Percentiles rank a stretch among this genome's conserved stretches.
Conservation (phyloP, 176 grass and related monocot species). For the Oryza glumipatula region DNA sequence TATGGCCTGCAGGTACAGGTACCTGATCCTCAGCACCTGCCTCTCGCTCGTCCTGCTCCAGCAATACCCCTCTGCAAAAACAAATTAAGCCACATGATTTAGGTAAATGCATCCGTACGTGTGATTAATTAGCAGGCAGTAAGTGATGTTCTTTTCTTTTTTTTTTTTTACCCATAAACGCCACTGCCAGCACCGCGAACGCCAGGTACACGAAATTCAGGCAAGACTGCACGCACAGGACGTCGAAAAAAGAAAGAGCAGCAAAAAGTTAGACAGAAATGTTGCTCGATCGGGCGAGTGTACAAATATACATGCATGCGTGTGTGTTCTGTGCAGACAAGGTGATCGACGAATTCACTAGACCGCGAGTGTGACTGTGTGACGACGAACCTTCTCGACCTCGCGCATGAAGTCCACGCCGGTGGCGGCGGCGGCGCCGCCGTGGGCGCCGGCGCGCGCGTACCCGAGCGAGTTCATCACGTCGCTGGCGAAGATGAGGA, state of each 20-base stretch:
- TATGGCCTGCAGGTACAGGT: conserved; percentile 91
- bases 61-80: conserved; percentile 85
- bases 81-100: background rate
- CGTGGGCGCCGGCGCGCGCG: conserved; percentile 30
- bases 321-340: background rate
- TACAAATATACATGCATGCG: background rate
- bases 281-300: background rate
- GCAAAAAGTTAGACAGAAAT: background rate
- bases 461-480: conserved; percentile 93
- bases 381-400: conserved; percentile 70
- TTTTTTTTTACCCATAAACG: conserved; percentile 72
- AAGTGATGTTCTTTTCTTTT: too few relatives aligned
- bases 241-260: conserved; percentile 2
- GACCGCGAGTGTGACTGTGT: background rate
- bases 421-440: background rate
- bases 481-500: conserved; percentile 91
- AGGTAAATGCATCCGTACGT: background rate
- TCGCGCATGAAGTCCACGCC: conserved; percentile 75
- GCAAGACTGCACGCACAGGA: conserved; percentile 61
- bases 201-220: conserved; percentile 90
- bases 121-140: too few relatives aligned
- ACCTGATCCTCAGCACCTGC: conserved; percentile 88
- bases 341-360: background rate
- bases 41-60: conserved; percentile 99
- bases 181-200: conserved; percentile 81